Base-by-base conservation (phyloP, 2,329 filamentous ascomycete species). In the Beauveria asiatica region DNA sequence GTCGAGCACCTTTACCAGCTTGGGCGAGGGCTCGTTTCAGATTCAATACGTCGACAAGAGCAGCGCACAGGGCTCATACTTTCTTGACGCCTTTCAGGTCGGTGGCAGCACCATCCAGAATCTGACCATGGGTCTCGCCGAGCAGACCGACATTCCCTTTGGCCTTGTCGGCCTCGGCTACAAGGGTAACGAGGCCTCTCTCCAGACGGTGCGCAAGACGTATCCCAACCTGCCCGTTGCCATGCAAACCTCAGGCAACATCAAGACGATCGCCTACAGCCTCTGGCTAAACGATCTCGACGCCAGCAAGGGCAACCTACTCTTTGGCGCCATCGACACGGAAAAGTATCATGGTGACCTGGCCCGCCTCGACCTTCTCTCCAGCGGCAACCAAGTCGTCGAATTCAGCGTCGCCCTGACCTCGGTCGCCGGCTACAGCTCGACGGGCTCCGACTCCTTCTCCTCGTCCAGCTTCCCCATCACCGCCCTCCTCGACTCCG, bases 291-390 rank as follows among this genome's bases (percentile, higher is more conserved):
- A 84, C 64, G 81, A 84, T 58, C 70, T 82, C 10, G 77, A 77
- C 61, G 73, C 88, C 0, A 85, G 79, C 62, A 85, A 80, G 1
- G 90, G 90, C 41, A 87, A 77, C 65, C 86, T 93, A 62, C 76
- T 93, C 1, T 94, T 93, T 65, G 90, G 90, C 44, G 90, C 88
- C n/a, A 84, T 92, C 61, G 89, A 93, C 69, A 89, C 83, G 0
- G 82, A 80, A 62, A 92, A 92, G 69, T 94, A 85, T 72, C 70
- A 77, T 0, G 89, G 88, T 52, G 71, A 81, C 2, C 77, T 92
- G 37, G 78, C 79, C 50, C 82, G 79, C 6, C 76, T 92, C 30
- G 78, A 86, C 17, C 77, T 91, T 62, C 75, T 72, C 5, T 58
- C 64, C 16, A 60, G 84, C 65, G 70, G 25, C n/a, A 13, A 42